Evolutionary conservation across 352 stramenopile genomes (phyloP).

Genomic region (Discostella stelligera): DNA sequence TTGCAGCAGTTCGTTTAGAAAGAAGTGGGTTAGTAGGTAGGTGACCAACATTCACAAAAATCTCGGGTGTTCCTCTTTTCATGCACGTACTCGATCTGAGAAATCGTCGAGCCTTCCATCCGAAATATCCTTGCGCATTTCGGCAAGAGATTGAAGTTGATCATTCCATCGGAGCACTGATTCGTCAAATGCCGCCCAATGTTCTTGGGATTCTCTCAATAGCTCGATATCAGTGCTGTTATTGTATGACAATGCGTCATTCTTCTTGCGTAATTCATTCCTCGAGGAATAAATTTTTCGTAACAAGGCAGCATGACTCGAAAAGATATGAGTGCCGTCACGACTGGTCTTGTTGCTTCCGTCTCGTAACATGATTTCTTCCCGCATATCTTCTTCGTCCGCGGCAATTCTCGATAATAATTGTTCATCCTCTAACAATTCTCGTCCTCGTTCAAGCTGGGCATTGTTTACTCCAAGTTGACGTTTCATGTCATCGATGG

Average conservation of each 20-base stretch:
- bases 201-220: constrained; percentile 8
- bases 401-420: constrained; percentile 32
- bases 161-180: constrained; percentile 11
- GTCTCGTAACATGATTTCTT: constrained; percentile 28
- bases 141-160: constrained; percentile 1
- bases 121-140: neutral
- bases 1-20: too few species aligned
- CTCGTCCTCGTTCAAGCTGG: constrained; percentile 24
- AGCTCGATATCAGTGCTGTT: neutral
- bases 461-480: constrained; percentile 28
- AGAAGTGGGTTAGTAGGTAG: too few species aligned
- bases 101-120: constrained; percentile 6
- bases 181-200: constrained; percentile 11
- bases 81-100: constrained; percentile 10
- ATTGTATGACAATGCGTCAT: neutral
- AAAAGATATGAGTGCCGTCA: neutral
- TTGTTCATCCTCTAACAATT: constrained; percentile 38
- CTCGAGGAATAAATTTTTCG: constrained; percentile 9
- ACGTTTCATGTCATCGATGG: constrained; percentile 46
- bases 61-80: too few species aligned
- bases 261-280: constrained; percentile 9
- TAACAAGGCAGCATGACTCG: constrained; percentile 8
- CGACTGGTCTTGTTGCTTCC: neutral
- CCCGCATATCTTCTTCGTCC: constrained; percentile 36
- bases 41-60: too few species aligned